A percentile compares a stretch with the other conserved stretches of the same genome.
Conservation (phyloP, 306 rosid species). For the Castanopsis chinensis region DNA sequence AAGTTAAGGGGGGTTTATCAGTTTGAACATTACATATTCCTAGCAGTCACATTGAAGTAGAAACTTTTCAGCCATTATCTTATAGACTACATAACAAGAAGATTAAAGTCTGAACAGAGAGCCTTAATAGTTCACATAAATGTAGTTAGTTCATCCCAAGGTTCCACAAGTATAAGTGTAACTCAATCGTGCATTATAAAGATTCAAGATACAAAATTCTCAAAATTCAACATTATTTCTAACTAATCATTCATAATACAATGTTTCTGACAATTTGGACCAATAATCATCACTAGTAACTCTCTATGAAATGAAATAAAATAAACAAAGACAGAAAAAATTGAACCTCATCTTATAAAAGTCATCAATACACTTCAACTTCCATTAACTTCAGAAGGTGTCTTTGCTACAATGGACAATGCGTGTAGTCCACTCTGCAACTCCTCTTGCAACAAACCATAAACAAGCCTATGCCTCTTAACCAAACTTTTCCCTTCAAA, state of each 20-base stretch:
- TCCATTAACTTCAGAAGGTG: slow-evolving; percentile 57
- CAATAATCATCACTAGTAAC: background rate
- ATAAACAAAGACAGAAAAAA: background rate
- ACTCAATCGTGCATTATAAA: slow-evolving; percentile 1
- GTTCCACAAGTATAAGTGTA: background rate
- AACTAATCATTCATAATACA: slow-evolving; percentile 7
- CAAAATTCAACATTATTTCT: slow-evolving; percentile 5
- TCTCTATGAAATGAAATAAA: background rate
- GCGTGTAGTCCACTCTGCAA: slow-evolving; percentile 79
- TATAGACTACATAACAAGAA: too few relatives aligned
- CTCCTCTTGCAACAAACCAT: slow-evolving; percentile 69
- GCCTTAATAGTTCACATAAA: background rate
- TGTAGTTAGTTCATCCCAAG: background rate
- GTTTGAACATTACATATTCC: too few relatives aligned
- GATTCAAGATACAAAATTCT: slow-evolving; percentile 13
- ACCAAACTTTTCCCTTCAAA: slow-evolving; percentile 88
- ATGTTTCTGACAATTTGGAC: background rate
- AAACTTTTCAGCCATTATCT: too few relatives aligned
- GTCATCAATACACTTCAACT: slow-evolving; percentile 21
- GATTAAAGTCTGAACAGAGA: too few relatives aligned
- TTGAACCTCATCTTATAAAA: slow-evolving; percentile 25
- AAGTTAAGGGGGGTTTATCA: too few relatives aligned
- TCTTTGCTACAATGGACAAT: slow-evolving; percentile 74
- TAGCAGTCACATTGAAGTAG: too few relatives aligned
- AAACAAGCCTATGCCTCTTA: slow-evolving; percentile 82